Percentiles rank a stretch among this genome's conserved stretches.
phyloP scores from a whole-genome alignment of 331 rosid genomes.

The Pyrus hybrid region DNA sequence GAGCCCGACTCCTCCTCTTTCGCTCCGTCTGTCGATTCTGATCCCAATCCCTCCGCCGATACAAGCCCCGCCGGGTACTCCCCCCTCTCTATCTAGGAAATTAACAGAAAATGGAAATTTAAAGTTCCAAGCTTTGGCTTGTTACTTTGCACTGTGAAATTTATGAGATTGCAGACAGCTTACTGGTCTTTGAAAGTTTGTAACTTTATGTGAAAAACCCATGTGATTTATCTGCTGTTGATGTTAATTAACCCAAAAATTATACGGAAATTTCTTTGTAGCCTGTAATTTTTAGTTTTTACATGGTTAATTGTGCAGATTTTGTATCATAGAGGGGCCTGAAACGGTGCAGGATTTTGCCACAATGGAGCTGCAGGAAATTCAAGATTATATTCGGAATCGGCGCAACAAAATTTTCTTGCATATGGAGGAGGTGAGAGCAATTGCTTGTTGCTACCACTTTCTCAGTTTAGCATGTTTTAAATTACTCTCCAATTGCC shows the following conservation, averaged over 20 bases:
- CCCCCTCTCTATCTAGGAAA: not conserved
- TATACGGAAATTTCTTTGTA: no score
- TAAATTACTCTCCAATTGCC: no score
- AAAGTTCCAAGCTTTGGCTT: no score
- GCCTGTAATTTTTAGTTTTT: no score
- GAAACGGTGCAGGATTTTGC: slow-evolving; percentile 86
- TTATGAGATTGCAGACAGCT: not conserved
- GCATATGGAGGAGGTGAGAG: slow-evolving; percentile 94
- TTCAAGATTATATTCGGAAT: slow-evolving; percentile 81
- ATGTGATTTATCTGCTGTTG: no score
- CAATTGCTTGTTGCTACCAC: not conserved
- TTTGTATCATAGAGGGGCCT: slow-evolving; percentile 96
- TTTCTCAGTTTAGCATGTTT: not conserved
- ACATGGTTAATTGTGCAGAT: slow-evolving; percentile 25
- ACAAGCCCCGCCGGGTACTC: slow-evolving; percentile 50
- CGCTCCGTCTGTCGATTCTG: slow-evolving; percentile 53
- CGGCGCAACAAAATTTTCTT: slow-evolving; percentile 88
- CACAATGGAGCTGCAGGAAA: slow-evolving; percentile 84
- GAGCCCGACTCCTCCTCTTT: slow-evolving; percentile 60
- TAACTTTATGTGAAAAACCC: not conserved
- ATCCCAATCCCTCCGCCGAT: slow-evolving; percentile 24
- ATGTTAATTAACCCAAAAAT: no score
- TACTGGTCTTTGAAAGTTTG: not conserved
- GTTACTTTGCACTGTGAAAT: not conserved
- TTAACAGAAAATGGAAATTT: not conserved